A percentile compares a stretch with the other conserved stretches of the same genome.
phyloP scores from a whole-genome alignment of 495 filamentous ascomycete species.

The Cercophora scortea region DNA sequence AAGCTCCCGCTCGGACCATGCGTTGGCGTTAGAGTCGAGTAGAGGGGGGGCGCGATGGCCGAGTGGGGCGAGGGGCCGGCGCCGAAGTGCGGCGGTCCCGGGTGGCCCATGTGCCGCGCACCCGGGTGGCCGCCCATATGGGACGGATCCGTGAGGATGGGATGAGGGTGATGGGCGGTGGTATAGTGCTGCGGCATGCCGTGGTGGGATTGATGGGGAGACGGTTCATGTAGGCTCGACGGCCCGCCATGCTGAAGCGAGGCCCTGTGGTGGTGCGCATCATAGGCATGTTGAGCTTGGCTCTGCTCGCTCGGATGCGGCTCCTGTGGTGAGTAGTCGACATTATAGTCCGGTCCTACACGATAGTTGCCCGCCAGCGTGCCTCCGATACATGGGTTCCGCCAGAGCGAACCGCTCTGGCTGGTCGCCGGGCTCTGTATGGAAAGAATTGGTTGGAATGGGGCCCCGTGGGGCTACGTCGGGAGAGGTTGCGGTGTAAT shows the following conservation, averaged over 20 bases:
- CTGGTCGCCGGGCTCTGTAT: slow-evolving; percentile 53
- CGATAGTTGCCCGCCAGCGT: slow-evolving; percentile 60
- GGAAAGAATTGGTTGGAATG: slow-evolving; percentile 40
- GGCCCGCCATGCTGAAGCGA: slow-evolving; percentile 38
- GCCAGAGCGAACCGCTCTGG: slow-evolving; percentile 65
- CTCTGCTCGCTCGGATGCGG: slow-evolving; percentile 48
- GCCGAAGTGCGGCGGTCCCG: slow-evolving; percentile 36
- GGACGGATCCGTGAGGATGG: slow-evolving; percentile 39
- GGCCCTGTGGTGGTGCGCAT: slow-evolving; percentile 41
- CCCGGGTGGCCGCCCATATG: slow-evolving; percentile 38
- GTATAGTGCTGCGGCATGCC: slow-evolving; percentile 43
- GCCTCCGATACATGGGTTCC: slow-evolving; percentile 62
- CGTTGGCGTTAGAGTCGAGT: slow-evolving; percentile 35
- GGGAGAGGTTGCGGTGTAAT: slow-evolving; percentile 9
- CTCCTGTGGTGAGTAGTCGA: slow-evolving; percentile 56
- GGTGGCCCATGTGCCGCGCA: slow-evolving; percentile 39
- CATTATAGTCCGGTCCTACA: slow-evolving; percentile 51
- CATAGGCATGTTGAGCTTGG: slow-evolving; percentile 44
- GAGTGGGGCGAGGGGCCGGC: slow-evolving; percentile 33
- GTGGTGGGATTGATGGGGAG: slow-evolving; percentile 36
- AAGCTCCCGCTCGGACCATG: slow-evolving; percentile 33
- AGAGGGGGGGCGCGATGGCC: slow-evolving; percentile 36
- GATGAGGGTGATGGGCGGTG: slow-evolving; percentile 40
- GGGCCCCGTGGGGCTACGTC: slow-evolving; percentile 40
- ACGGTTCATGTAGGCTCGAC: slow-evolving; percentile 36